Evolutionary conservation across 345 rosid genomes (phyloP), one percentile per base, ranked within the genome.

Genomic region (Citrus cavaleriei): DNA sequence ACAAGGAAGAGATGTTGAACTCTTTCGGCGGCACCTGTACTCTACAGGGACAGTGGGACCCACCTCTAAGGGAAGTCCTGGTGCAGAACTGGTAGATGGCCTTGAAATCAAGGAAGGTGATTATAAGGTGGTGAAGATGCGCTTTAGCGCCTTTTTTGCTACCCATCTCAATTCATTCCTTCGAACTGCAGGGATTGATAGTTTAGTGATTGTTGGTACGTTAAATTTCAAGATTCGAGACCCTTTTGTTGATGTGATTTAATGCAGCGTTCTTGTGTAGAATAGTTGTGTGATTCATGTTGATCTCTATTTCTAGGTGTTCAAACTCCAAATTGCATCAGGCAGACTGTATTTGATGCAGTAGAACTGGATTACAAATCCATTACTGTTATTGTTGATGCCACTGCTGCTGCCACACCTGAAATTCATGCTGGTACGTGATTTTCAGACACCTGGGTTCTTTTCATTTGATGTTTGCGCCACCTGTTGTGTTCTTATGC

Each of bases 271-370:
- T 74, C 35, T 69, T 49, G 54, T 60, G 14, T 14, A 0, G 18
- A 21, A 42, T 42, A 28, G n/a, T 49, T 75, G 66, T 28, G 64
- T 42, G 78, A 73, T 55, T 25, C 7, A 2, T 21, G 34, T 27
- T 32, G 74, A 34, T 42, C 18, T 82, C 18, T 62, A 38, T 42
- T 6, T 78, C 57, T 82, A 92, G 98, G 97, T 76, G 95, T 93
- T 71, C 95, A 91, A 80, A 91, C 98, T 64, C 97, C 97, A 10
- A 96, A 91, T 68, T 91, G 97, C 87, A 86, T 93, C 70, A 82
- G 98, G 80, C 97, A 93, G 81, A 91, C 97, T 7, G 94, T 83
- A n/a, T 95, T 92, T 83, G 99, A 96, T 82, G 96, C 95, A 1
- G 93, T 91, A 60, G 97, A 86, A 37, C 76, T 90, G 59, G 92